phyloP scores from a whole-genome alignment of 2,329 filamentous ascomycete species.

The Dothidotthia symphoricarpi region DNA sequence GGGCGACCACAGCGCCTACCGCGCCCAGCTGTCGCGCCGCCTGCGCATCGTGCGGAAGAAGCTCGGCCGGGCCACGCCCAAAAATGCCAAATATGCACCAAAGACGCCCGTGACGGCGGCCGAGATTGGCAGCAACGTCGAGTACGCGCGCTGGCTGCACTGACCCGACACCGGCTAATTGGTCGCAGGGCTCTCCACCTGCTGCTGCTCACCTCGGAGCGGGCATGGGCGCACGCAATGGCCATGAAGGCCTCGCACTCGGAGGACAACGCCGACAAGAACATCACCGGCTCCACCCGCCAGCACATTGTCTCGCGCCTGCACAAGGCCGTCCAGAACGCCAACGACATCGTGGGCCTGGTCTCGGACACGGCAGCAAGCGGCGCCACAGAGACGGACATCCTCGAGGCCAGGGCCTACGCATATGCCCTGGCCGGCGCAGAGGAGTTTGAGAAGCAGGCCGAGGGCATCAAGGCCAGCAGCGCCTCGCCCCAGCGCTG shows the following conservation, averaged over 20 bases:
- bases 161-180: slow-evolving; percentile 3
- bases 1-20: slow-evolving; percentile 85
- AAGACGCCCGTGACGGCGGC: slow-evolving; percentile 70
- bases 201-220: slow-evolving; percentile 81
- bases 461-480: slow-evolving; percentile 43
- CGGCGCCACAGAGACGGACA: slow-evolving; percentile 65
- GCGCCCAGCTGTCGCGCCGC: slow-evolving; percentile 73
- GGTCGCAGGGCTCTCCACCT: slow-evolving; percentile 46
- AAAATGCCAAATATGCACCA: slow-evolving; percentile 78
- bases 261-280: slow-evolving; percentile 68
- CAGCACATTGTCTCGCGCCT: slow-evolving; percentile 87
- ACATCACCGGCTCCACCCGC: slow-evolving; percentile 74
- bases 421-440: slow-evolving; percentile 72
- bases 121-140: slow-evolving; percentile 70
- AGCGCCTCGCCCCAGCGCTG: slow-evolving; percentile 57
- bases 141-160: slow-evolving; percentile 54
- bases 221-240: slow-evolving; percentile 95
- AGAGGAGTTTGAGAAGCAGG: slow-evolving; percentile 79
- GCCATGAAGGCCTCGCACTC: slow-evolving; percentile 82
- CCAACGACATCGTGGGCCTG: slow-evolving; percentile 64
- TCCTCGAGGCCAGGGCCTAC: slow-evolving; percentile 86
- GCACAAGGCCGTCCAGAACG: slow-evolving; percentile 71
- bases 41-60: slow-evolving; percentile 82
- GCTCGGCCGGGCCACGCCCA: slow-evolving; percentile 78
- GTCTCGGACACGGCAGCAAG: slow-evolving; percentile 64